Conservation (phyloP, 2,329 filamentous ascomycete species). For the Acephala macrosclerotiorum region DNA sequence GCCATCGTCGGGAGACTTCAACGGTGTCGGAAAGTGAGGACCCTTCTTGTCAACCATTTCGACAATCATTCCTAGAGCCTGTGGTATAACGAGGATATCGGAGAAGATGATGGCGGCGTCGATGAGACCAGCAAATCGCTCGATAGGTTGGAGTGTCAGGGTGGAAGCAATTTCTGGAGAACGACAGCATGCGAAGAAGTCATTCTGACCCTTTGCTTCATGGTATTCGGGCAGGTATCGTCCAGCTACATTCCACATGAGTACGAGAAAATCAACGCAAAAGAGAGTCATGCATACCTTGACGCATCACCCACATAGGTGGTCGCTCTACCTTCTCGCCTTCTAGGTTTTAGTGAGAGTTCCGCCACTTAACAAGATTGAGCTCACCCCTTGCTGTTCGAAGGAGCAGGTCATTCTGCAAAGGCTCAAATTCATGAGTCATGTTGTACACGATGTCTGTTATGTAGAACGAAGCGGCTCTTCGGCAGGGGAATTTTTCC, state of each 20-base stretch:
- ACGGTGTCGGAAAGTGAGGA: constrained; percentile 88
- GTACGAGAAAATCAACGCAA: neutral
- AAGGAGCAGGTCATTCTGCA: constrained; percentile 92
- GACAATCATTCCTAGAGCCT: constrained; percentile 98
- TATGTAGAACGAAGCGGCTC: constrained; percentile 9
- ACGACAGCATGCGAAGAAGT: constrained; percentile 99
- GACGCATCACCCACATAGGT: constrained; percentile 99
- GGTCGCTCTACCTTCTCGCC: constrained; percentile 91
- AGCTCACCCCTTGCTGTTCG: constrained; percentile 82
- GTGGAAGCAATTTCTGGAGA: constrained; percentile 91
- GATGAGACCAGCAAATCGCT: constrained; percentile 87
- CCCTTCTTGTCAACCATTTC: constrained; percentile 99
- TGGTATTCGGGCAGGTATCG: constrained; percentile 98
- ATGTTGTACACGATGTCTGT: constrained; percentile 50
- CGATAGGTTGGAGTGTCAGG: constrained; percentile 92
- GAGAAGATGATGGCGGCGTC: constrained; percentile 99
- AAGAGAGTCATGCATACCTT: constrained; percentile 66
- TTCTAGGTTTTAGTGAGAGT: constrained; percentile 47
- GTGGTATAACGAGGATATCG: constrained; percentile 96
- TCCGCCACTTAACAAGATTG: neutral
- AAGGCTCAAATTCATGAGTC: constrained; percentile 76
- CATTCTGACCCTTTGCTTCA: constrained; percentile 85
- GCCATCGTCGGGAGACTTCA: constrained; percentile 79
- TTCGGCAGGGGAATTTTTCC: neutral
- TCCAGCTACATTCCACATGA: constrained; percentile 66